Conservation (phyloP, 2,329 filamentous ascomycete species). For the Tolypocladium nubicola region DNA sequence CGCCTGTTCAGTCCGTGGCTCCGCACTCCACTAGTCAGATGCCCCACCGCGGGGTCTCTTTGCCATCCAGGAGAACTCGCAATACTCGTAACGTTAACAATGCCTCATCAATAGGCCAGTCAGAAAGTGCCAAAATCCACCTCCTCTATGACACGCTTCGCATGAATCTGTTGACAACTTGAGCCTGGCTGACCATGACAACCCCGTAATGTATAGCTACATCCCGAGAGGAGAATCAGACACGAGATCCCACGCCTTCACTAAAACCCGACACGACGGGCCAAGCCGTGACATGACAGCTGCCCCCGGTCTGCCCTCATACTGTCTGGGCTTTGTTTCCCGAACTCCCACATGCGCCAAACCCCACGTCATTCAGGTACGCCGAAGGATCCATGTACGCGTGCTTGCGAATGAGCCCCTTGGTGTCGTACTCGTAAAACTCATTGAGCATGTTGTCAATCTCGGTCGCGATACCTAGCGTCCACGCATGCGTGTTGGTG, state of each 20-base stretch:
- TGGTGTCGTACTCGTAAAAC: slow-evolving; percentile 11
- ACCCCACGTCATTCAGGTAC: not conserved
- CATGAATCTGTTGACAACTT: not conserved
- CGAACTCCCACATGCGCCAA: not conserved
- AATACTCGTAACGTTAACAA: too few relatives aligned
- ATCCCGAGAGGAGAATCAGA: not conserved
- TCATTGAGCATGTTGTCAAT: slow-evolving; percentile 17
- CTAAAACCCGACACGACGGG: not conserved
- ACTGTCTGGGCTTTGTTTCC: not conserved
- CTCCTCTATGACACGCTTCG: not conserved
- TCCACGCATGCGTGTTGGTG: slow-evolving; percentile 14
- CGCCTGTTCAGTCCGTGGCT: not conserved
- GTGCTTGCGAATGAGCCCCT: slow-evolving; percentile 4
- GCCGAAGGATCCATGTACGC: slow-evolving; percentile 6
- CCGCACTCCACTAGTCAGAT: not conserved
- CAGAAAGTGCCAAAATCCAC: not conserved
- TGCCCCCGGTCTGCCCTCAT: not conserved
- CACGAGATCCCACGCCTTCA: not conserved
- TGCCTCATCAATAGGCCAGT: not conserved
- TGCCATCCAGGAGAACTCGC: too few relatives aligned
- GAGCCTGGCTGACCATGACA: not conserved
- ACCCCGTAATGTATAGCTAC: not conserved
- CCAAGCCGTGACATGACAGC: not conserved
- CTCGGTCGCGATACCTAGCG: slow-evolving; percentile 15
- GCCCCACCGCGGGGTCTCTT: not conserved